A percentile compares a stretch with the other conserved stretches of the same genome.
Conservation (phyloP, 306 rosid species). For the Arachis hypogaea region DNA sequence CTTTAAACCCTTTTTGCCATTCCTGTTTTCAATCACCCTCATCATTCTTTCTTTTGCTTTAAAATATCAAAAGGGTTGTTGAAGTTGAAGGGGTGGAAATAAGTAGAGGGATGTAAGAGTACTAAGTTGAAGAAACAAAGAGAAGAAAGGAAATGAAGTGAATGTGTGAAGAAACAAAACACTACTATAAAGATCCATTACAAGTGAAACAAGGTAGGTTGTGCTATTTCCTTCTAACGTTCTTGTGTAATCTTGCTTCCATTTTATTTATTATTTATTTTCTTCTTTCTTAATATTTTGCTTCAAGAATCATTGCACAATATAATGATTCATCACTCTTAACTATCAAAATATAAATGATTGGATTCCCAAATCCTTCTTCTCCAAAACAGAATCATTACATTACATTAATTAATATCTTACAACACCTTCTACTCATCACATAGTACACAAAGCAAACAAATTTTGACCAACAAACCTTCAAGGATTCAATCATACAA, state of each 20-base stretch:
- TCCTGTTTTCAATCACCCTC: background rate
- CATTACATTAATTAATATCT: background rate
- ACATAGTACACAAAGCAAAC: too few relatives aligned
- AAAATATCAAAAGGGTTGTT: background rate
- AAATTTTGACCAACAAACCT: too few relatives aligned
- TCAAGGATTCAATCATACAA: too few relatives aligned
- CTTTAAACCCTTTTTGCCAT: background rate
- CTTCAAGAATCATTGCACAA: background rate
- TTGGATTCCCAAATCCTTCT: background rate
- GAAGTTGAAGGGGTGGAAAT: too few relatives aligned
- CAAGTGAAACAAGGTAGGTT: too few relatives aligned
- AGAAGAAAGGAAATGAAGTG: background rate
- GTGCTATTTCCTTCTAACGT: too few relatives aligned
- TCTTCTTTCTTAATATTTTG: background rate
- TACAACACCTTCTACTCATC: background rate
- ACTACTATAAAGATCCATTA: too few relatives aligned
- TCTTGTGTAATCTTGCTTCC: too few relatives aligned
- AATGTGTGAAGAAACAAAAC: background rate
- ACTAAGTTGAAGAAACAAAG: background rate
- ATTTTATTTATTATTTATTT: too few relatives aligned
- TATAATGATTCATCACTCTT: background rate
- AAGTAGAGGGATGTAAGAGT: background rate
- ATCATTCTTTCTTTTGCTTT: background rate
- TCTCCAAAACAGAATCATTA: background rate
- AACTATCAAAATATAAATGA: background rate